Percentiles rank a stretch among this genome's conserved stretches.
Evolutionary conservation across 163 green algal genomes (phyloP).

Genomic region (Scenedesmus sp.): DNA sequence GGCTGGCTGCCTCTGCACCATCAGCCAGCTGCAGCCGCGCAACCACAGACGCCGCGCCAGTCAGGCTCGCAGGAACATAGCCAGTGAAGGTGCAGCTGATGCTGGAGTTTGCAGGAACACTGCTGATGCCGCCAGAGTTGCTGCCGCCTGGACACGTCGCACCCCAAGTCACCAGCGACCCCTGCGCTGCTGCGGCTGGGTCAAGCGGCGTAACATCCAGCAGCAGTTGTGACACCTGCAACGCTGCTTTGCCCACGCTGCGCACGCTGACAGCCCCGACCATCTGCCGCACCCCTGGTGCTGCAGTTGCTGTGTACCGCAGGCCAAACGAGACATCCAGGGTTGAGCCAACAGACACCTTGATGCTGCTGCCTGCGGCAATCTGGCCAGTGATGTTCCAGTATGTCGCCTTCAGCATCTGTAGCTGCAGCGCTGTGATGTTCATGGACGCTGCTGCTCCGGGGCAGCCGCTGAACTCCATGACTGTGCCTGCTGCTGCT

Average conservation of each 20-base stretch:
- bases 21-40: constrained; percentile 22
- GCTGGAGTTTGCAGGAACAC: background rate
- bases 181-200: too few species aligned
- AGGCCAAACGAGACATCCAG: background rate
- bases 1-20: constrained; percentile 19
- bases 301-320: constrained; percentile 7
- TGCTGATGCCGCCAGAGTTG: background rate
- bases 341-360: background rate
- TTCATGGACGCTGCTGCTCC: background rate
- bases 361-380: background rate
- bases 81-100: constrained; percentile 22
- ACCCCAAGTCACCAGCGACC: background rate
- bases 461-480: constrained; percentile 36
- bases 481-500: background rate
- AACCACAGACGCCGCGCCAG: background rate
- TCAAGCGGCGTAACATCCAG: constrained; percentile 7
- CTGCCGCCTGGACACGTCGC: background rate
- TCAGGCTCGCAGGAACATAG: background rate
- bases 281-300: background rate
- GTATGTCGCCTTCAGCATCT: background rate
- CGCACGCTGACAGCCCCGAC: constrained; percentile 1
- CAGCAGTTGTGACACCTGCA: constrained; percentile 6
- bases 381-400: constrained; percentile 24
- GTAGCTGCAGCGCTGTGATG: background rate
- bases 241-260: background rate